Evolutionary conservation across 352 stramenopile genomes (phyloP), one percentile per base, ranked within the genome.

Genomic region (Phytophthora lateralis): DNA sequence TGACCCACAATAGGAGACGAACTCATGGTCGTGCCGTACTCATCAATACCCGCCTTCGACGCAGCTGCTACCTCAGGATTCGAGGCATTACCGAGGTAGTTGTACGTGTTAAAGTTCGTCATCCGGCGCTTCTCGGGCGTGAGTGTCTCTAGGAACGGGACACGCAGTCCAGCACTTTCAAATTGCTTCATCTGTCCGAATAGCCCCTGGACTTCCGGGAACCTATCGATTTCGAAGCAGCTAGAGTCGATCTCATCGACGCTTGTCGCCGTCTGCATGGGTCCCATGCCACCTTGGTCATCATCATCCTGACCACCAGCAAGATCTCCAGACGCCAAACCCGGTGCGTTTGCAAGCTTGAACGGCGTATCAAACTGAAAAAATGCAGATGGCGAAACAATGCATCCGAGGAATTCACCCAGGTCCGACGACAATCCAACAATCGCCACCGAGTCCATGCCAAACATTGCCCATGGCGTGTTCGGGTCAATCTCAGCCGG

Each of bases 21-120:
- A 27, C 77, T 89, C 85, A 93, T 93, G 1, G 82, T 90, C 29
- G 80, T 89, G 32, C 85, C 85, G 46, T 91, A 91, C 49, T 82
- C 71, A 3, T 88, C 70, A 39, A 93, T 89, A 21, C 67, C 85
- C 17, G 73, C 65, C 60, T 86, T 84, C 2, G 79, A 81, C 17
- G 78, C 82, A 49, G 67, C 63, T 15, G 73, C 73, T 12, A 91
- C 80, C 20, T 73, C 65, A 12, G 61, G 52, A 64, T 91, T 73
- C 24, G 75, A 85, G 2, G 85, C 82, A 44, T 92, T 88, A 17
- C 85, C 85, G 14, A 93, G 72, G 56, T 93, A 93, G 56, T 93
- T 93, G 75, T 93, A 93, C 43, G 85, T 92, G 72, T 92, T 92
- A 66, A 91, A 92, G 78, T 94, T 94, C 24, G 82, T 74, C 78